These are phyloP conservation scores for Centaurea solstitialis DNA, from an alignment of 129 eudicot species.

Conservation along the genomic window DNA sequence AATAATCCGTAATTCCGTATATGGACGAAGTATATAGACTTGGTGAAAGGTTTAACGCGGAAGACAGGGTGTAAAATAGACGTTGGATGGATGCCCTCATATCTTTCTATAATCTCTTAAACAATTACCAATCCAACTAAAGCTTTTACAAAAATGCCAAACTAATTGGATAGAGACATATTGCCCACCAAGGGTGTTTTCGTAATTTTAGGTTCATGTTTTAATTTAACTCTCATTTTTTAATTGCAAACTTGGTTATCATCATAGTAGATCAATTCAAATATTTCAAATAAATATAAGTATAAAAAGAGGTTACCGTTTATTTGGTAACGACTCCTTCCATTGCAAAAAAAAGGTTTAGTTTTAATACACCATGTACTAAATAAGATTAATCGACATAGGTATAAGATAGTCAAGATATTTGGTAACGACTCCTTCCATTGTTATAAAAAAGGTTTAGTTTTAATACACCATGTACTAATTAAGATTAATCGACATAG, in stretches of 20 bases:
- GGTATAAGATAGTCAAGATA: too few species aligned
- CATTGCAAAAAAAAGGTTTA: too few species aligned
- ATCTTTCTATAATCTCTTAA: neutral
- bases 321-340: neutral
- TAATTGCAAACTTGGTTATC: neutral
- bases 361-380: too few species aligned
- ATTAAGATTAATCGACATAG: too few species aligned
- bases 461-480: too few species aligned
- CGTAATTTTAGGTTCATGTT: neutral
- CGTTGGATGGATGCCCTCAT: neutral
- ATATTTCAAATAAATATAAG: neutral
- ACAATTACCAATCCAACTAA: neutral
- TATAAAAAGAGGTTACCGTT: neutral
- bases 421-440: neutral
- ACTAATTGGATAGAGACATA: conserved; percentile 22
- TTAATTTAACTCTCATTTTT: neutral
- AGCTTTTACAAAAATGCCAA: neutral
- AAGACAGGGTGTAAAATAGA: conserved; percentile 30
- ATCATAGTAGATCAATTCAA: neutral
- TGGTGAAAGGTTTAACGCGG: conserved; percentile 36
- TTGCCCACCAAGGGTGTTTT: conserved; percentile 21
- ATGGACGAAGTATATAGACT: conserved; percentile 26
- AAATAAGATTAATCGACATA: too few species aligned
- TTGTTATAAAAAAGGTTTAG: too few species aligned
- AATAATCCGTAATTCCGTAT: conserved; percentile 4